Base-by-base conservation (phyloP, 1,284 basidiomycete genomes). In the Cutaneotrichosporon dermatis region DNA sequence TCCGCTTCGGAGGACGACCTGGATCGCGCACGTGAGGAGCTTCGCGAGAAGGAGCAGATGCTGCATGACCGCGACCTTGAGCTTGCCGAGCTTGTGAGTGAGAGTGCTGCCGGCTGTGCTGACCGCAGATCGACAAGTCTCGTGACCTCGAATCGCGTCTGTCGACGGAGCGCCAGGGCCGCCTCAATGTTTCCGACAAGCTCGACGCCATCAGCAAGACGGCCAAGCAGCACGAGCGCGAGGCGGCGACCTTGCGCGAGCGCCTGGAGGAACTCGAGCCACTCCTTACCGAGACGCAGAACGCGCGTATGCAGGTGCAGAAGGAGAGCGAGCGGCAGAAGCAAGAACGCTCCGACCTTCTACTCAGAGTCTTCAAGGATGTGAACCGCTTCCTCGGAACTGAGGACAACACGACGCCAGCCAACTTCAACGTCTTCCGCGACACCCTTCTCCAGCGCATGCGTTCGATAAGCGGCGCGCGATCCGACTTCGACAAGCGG, bases 351-450 rank as follows among this genome's bases (percentile, higher is more conserved):
- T 95, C 94, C 75, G 93, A 91, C 25, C 81, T 98, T 34, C 79
- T 98, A 50, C 80, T 96, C 62, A 92, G 89, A 12, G 90, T 97
- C 37, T 96, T 93, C 77, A 91, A 95, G 76, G 93, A 94, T 72
- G 86, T 97, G 82, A 93, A 96, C 72, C 91, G 90, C 80, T 91
- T 97, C 66, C 81, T 96, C 6, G 92, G 90, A 2, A 86, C 89
- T 11, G 90, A 79, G 70, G 74, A 81, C 59, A 74, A 69, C 54
- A 73, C 66, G 1, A 72, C 72, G 42, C 74, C 76, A 2, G 85
- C 86, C 39, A 95, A 96, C 80, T 98, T 98, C 73, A 81, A 83
- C 63, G 87, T 93, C 59, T 98, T 99, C 83, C 61, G 69, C 4
- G 92, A 97, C 76, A 92, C 92, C 65, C 84, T 99, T 13, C 86